Evolutionary conservation across 768 basidiomycete genomes (phyloP), one percentile per base, ranked within the genome.

Genomic region (Trametes maxima): DNA sequence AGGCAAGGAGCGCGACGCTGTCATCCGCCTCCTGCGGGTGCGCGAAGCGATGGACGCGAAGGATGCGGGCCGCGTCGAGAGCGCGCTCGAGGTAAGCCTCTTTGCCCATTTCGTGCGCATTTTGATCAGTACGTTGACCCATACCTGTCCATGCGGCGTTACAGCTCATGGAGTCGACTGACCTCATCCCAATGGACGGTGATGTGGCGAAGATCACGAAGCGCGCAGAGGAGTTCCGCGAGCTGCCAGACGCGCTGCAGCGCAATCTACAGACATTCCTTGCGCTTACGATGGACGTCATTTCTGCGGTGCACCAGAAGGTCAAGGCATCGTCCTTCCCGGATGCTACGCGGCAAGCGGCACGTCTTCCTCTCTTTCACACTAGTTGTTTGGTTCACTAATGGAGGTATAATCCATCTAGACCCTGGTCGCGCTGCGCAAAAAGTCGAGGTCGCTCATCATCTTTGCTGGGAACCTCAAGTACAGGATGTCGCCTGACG

Each of bases 231-330:
- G 90, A 94, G 67, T 95, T 98, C 77, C 88, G 88, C 70, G 86
- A 93, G 54, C 75, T 90, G 17, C 89, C 96, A 57, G 92, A 96
- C 66, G 83, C 91, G 2, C 77, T 97, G 68, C 92, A 95, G 68
- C 85, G 90, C 65, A 98, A 96, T 76, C 75, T 98, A 72, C 93
- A 94, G 68, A 84, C 85, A 2, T 91, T 97, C 72, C 81, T 98
- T 50, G 85, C 91, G 36, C 82, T 94, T 40, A 90, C 93, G 21
- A 99, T 98, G 97, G 94, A 95, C 70, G 85, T 89, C 28, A 84
- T 98, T 25, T 89, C 90, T 50, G 86, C 82, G 14, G 84, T 95
- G 16, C 90, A 96, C 67, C 88, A 88, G 58, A 85, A 83, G 59
- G 77, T 86, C 59, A 96, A 96, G 73, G 76, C 79, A 12, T 87